Percentiles rank a stretch among this genome's conserved stretches.
These are phyloP conservation scores for Tremella yokohamensis DNA, from an alignment of 768 basidiomycete genomes.

Conservation along the genomic window DNA sequence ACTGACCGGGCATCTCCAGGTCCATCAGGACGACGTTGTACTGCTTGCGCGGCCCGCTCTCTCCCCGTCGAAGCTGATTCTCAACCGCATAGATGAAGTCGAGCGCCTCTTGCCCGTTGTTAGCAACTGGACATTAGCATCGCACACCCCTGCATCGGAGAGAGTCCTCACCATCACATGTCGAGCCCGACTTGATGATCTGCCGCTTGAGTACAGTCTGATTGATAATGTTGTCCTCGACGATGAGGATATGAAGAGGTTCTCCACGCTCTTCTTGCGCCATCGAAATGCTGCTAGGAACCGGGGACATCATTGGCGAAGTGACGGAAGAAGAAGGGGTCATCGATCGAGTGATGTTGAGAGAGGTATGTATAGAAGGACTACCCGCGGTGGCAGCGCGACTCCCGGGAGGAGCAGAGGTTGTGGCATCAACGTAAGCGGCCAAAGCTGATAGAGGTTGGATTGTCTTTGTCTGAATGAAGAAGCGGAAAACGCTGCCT, in stretches of 20 bases:
- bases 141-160: not conserved
- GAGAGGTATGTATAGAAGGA: constrained; percentile 6
- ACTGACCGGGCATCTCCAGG: constrained; percentile 45
- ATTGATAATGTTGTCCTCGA: constrained; percentile 50
- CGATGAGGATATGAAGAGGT: constrained; percentile 26
- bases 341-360: not conserved
- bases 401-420: constrained; percentile 1
- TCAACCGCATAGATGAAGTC: constrained; percentile 36
- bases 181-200: constrained; percentile 44
- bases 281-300: constrained; percentile 1
- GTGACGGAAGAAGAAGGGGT: constrained; percentile 7
- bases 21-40: constrained; percentile 46
- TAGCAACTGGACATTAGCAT: constrained; percentile 23
- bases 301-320: constrained; percentile 11
- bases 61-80: constrained; percentile 22
- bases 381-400: not conserved
- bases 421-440: constrained; percentile 2
- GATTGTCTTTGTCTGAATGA: constrained; percentile 38
- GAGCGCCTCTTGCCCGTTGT: constrained; percentile 46
- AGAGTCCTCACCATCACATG: constrained; percentile 36
- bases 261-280: not conserved
- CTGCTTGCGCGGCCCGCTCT: constrained; percentile 16
- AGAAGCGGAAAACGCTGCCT: constrained; percentile 47
- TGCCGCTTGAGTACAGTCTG: constrained; percentile 45
- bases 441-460: no score